Conservation (phyloP, 805 yeast species). For the Suhomyces canberraensis region DNA sequence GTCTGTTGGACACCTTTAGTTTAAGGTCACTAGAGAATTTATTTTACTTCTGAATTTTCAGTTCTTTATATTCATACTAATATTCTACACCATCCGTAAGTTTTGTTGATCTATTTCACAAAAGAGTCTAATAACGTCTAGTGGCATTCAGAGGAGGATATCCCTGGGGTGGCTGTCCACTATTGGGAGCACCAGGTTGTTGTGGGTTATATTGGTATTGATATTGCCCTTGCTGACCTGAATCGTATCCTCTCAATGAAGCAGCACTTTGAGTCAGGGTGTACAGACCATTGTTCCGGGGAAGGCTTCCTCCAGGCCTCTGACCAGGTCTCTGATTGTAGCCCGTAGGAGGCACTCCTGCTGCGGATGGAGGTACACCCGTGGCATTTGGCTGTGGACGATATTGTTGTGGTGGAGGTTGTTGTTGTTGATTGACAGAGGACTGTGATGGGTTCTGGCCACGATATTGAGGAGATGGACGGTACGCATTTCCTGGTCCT, state of each 20-base stretch:
- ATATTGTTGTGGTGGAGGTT: constrained; percentile 10
- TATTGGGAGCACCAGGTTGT: constrained; percentile 3
- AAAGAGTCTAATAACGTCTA: constrained; percentile 7
- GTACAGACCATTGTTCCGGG: constrained; percentile 9
- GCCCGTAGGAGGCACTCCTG: constrained; percentile 8
- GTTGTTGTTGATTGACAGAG: constrained; percentile 4
- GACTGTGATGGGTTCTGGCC: constrained; percentile 8
- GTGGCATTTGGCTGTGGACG: background rate
- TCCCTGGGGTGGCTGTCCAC: background rate
- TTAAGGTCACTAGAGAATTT: no score
- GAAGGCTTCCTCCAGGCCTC: constrained; percentile 5
- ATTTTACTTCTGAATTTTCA: no score
- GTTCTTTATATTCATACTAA: no score
- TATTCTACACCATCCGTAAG: no score
- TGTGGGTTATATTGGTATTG: constrained; percentile 8
- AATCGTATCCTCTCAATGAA: constrained; percentile 8
- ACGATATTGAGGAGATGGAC: constrained; percentile 10
- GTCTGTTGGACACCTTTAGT: no score
- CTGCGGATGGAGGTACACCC: background rate
- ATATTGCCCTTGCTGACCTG: constrained; percentile 3
- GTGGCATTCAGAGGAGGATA: constrained; percentile 4
- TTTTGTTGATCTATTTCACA: no score
- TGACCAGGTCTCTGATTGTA: constrained; percentile 7
- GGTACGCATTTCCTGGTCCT: background rate
- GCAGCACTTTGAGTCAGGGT: constrained; percentile 6